Evolutionary conservation across 2,329 filamentous ascomycete species (phyloP), one percentile per base, ranked within the genome.

Genomic region (Davidsoniella virescens): DNA sequence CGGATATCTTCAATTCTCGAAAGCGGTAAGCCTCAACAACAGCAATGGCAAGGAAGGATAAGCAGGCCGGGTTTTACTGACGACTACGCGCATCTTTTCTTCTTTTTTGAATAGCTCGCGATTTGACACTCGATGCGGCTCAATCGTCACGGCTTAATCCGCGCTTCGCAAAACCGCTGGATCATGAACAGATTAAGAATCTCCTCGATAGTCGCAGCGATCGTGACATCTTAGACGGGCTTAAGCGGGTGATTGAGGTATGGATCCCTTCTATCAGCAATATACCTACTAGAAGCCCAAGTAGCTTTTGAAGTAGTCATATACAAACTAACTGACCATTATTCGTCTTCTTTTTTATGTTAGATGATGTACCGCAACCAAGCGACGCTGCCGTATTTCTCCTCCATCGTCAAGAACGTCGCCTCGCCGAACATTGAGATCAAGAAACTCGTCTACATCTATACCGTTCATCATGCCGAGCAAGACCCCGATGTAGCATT

Each of bases 371-470:
- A 95, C 68, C 80, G 80, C 57, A 80, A 84, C 58, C 85, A 93
- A 63, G 82, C 86, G 57, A 94, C 87, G 52, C 73, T 94, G 2
- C 81, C 85, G 18, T 94, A 90, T 72, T 98, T 98, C 71, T 94
- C 90, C n/a, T 84, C 87, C 20, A 84, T 98, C 50, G 87, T 98
- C 64, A 98, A 98, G 70, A 98, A 96, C 59, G 87, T 95, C 53
- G 90, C 90, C 25, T 94, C 86, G 37, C 84, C 88, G 12, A 94
- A 87, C 59, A 75, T 95, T 59, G 87, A 94, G 61, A 88, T 96
- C 65, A 93, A 95, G 68, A 96, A 96, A 65, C 79, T 98, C 51
- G 92, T 98, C 55, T 98, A 98, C 70, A 94, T 95, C 63, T 98
- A 95, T 67, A 80, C 98, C 55, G 82, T 96, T 54, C 86, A 93